Evolutionary conservation across 495 filamentous ascomycete species (phyloP), one percentile per base, ranked within the genome.

Genomic region (Elasticomyces elasticus): DNA sequence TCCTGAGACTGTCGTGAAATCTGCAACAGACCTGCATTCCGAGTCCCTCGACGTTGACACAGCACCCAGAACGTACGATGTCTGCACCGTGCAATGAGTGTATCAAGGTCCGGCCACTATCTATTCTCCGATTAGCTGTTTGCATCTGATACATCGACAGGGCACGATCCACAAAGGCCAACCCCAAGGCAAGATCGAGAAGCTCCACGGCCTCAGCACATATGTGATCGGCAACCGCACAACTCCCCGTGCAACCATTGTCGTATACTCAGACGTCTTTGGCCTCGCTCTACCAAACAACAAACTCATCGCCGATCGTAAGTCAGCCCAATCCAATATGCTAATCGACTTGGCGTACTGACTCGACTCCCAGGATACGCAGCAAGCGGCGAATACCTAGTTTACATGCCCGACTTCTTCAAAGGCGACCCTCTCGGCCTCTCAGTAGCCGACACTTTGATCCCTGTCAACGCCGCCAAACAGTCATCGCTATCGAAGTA

Each of bases 221-320:
- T 73, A 73, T 53, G 62, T 73, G 19, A 51, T 67, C 49, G 67
- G 67, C 60, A 68, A 66, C 60, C 64, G 64, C n/a, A 67, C 62
- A 43, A 68, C 67, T 28, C 60, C 69, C 6, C 61, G 64, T 23
- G 65, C 49, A 12, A 64, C 68, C 42, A 60, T 74, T 20, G 69
- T 74, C 24, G 60, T 74, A 11, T 69, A 69, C 60, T 68, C 66
- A 10, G 67, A 69, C 52, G 60, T 74, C 56, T 74, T 74, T 54
- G 71, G 71, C 24, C 67, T 66, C 54, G 48, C 59, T 33, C 60
- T 72, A 23, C 62, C 64, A 23, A 73, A 73, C 55, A 64, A 67
- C 58, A 68, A 63, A 44, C 65, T 74, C 44, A 69, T 73, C n/a
- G 71, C 69, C 28, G 71, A 74, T 15, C 35, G 35, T 40, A 40